Percentiles rank a stretch among this genome's conserved stretches.
Conservation (phyloP, 306 rosid species). For the Vicia villosa region DNA sequence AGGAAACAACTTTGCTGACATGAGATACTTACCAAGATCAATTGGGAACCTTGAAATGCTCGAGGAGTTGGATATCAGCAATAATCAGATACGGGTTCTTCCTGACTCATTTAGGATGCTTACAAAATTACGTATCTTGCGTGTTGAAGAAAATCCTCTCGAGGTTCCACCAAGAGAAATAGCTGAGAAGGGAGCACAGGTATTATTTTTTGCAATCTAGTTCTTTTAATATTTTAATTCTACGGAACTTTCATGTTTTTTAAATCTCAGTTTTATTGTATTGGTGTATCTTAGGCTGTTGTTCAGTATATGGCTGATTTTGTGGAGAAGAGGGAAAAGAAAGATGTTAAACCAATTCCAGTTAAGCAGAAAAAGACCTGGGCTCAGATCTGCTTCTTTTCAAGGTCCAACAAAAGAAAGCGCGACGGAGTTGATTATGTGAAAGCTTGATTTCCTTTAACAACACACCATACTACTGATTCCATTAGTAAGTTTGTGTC, state of each 20-base stretch:
- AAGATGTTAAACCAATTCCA: slow-evolving; percentile 54
- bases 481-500: slow-evolving; percentile 51
- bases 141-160: slow-evolving; percentile 83
- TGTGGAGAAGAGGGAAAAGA: slow-evolving; percentile 58
- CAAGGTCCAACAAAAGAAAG: slow-evolving; percentile 77
- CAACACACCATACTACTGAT: slow-evolving; percentile 24
- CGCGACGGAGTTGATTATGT: slow-evolving; percentile 54
- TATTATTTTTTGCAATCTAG: slow-evolving; percentile 26
- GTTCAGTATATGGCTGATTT: slow-evolving; percentile 80
- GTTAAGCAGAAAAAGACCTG: slow-evolving; percentile 73
- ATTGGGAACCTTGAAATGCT: slow-evolving; percentile 91
- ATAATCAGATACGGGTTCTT: slow-evolving; percentile 78
- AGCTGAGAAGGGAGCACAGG: slow-evolving; percentile 86
- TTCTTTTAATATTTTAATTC: slow-evolving; percentile 19
- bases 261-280: slow-evolving; percentile 22
- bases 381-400: slow-evolving; percentile 74
- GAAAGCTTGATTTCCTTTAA: slow-evolving; percentile 52
- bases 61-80: slow-evolving; percentile 90
- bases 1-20: slow-evolving; percentile 88
- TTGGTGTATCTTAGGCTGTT: slow-evolving; percentile 70
- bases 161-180: slow-evolving; percentile 85
- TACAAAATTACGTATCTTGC: slow-evolving; percentile 60
- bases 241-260: slow-evolving; percentile 6
- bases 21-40: slow-evolving; percentile 71
- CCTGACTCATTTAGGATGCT: slow-evolving; percentile 80